These are phyloP conservation scores for Blastocystis sp. DNA, from an alignment of 352 stramenopile genomes.

Conservation along the genomic window DNA sequence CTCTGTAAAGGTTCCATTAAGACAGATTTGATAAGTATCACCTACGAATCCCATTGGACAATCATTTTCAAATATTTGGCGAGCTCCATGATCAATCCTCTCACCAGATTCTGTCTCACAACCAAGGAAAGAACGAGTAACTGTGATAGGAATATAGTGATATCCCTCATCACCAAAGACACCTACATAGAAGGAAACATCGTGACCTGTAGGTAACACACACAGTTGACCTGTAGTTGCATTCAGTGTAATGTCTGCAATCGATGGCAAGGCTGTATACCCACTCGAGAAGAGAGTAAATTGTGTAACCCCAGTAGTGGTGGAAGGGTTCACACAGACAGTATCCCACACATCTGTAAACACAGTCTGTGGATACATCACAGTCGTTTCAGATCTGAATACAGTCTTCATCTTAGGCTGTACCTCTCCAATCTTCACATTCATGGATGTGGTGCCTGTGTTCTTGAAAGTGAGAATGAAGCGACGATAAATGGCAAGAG, in stretches of 20 bases:
- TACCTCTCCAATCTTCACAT: too few species aligned
- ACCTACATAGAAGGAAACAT: not conserved
- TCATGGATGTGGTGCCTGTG: too few species aligned
- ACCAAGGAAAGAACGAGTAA: not conserved
- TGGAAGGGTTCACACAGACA: too few species aligned
- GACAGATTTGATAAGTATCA: not conserved
- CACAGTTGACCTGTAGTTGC: not conserved
- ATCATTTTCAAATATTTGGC: not conserved
- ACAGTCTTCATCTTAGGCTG: too few species aligned
- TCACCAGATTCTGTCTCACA: not conserved
- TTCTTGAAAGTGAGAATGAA: too few species aligned
- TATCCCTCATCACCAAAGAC: not conserved
- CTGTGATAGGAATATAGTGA: not conserved
- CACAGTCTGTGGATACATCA: too few species aligned
- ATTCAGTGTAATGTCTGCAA: not conserved
- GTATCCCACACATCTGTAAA: too few species aligned
- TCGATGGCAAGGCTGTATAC: not conserved
- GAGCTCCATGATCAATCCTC: not conserved
- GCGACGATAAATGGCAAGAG: too few species aligned
- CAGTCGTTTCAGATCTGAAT: too few species aligned
- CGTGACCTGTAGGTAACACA: not conserved
- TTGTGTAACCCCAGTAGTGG: too few species aligned
- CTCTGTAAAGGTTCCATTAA: not conserved
- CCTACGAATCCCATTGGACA: not conserved
- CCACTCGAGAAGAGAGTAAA: not conserved